phyloP scores from a whole-genome alignment of 2,329 filamentous ascomycete species.

The Aspergillus eucalypticola region DNA sequence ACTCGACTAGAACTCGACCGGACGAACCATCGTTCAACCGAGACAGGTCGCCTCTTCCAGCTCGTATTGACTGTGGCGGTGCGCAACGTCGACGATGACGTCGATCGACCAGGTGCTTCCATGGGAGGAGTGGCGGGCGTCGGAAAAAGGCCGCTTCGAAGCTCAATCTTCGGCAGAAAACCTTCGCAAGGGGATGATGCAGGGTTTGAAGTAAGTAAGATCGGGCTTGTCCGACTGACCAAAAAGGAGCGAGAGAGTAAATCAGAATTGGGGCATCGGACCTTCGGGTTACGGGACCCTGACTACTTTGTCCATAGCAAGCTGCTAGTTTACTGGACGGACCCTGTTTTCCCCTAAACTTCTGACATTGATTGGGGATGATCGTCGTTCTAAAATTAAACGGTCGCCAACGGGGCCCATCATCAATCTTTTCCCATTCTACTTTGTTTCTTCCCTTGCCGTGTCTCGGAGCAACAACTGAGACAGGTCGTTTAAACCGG shows the following conservation, averaged over 20 bases:
- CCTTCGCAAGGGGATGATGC: too few relatives aligned
- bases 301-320: too few relatives aligned
- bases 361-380: background rate
- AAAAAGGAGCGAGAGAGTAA: too few relatives aligned
- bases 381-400: conserved; percentile 1
- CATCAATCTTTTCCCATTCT: too few relatives aligned
- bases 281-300: background rate
- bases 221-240: background rate
- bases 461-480: conserved; percentile 1
- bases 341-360: background rate
- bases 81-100: background rate
- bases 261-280: background rate
- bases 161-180: background rate
- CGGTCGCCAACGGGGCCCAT: too few relatives aligned
- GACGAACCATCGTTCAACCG: background rate
- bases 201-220: too few relatives aligned
- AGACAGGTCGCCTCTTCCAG: background rate
- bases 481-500: background rate
- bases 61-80: background rate
- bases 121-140: background rate
- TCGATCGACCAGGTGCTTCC: background rate
- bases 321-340: too few relatives aligned
- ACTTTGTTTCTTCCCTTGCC: background rate
- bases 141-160: background rate
- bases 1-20: background rate